Conservation (phyloP, 1,284 basidiomycete genomes). For the Neolentinus lepideus region DNA sequence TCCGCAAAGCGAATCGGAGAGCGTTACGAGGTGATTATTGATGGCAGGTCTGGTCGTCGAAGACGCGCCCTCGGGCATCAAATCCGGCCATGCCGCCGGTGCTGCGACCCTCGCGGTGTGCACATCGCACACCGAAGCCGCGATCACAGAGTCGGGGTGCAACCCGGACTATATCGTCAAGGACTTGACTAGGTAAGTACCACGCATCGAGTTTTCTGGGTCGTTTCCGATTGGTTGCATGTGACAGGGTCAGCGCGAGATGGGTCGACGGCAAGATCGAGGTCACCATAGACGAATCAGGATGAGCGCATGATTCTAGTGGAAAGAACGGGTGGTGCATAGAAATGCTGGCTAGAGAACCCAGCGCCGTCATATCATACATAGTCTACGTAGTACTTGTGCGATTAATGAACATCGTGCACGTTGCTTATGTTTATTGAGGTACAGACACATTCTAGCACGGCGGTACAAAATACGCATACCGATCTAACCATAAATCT, state of each 20-base stretch:
- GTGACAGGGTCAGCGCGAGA: slow-evolving; percentile 18
- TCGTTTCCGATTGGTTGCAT: not conserved
- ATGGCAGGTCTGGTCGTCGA: slow-evolving; percentile 75
- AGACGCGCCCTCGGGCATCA: slow-evolving; percentile 77
- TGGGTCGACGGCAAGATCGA: slow-evolving; percentile 22
- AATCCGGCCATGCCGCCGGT: slow-evolving; percentile 69
- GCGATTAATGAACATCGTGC: no score
- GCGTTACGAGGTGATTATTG: not conserved
- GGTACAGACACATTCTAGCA: no score
- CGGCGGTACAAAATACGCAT: no score
- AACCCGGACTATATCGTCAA: slow-evolving; percentile 46
- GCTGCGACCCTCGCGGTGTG: slow-evolving; percentile 70
- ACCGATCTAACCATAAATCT: no score
- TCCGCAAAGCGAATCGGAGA: not conserved
- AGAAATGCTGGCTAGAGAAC: no score
- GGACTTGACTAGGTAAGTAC: slow-evolving; percentile 42
- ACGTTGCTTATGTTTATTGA: no score
- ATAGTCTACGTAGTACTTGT: no score
- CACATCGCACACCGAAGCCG: slow-evolving; percentile 64
- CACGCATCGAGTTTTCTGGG: not conserved
- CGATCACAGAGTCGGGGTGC: slow-evolving; percentile 38
- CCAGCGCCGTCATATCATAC: no score
- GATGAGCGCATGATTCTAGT: no score
- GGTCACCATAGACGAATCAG: slow-evolving; percentile 18
- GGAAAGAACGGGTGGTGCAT: no score